These are phyloP conservation scores for Capsicum baccatum DNA, from an alignment of 257 asterid genomes.

Conservation along the genomic window DNA sequence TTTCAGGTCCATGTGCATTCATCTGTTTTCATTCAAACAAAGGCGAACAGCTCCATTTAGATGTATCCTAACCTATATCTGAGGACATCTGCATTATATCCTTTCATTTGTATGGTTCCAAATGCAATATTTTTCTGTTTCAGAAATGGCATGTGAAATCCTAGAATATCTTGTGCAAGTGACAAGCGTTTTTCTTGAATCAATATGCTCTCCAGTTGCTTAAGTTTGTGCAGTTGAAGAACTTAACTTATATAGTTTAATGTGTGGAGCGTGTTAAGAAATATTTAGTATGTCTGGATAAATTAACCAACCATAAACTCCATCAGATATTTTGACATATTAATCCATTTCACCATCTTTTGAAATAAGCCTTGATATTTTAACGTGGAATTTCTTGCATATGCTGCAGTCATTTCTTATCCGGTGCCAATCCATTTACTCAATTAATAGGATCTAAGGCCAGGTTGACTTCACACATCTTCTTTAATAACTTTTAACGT, in stretches of 20 bases:
- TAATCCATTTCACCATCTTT: not conserved
- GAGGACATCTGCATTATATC: not conserved
- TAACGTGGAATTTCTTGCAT: not conserved
- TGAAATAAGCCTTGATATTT: slow-evolving; percentile 22
- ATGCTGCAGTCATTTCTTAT: slow-evolving; percentile 10
- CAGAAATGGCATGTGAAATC: not conserved
- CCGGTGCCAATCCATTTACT: not conserved
- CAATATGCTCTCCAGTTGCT: not conserved
- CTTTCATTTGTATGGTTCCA: not conserved
- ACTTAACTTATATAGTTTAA: slow-evolving; percentile 6
- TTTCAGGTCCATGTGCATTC: not conserved
- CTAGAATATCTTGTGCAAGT: not conserved
- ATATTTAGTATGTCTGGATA: not conserved
- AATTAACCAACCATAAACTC: not conserved
- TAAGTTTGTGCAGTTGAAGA: slow-evolving; percentile 9
- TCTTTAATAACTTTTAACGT: not conserved
- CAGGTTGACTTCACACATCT: not conserved
- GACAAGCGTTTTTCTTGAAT: not conserved
- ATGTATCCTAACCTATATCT: slow-evolving; percentile 26
- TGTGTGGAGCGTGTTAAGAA: not conserved
- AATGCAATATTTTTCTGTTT: slow-evolving; percentile 3
- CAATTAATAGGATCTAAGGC: not conserved
- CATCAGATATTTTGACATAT: not conserved
- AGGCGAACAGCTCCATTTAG: not conserved
- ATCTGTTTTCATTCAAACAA: not conserved